phyloP scores from a whole-genome alignment of 2,329 filamentous ascomycete genomes.

The Epichloe sibirici region DNA sequence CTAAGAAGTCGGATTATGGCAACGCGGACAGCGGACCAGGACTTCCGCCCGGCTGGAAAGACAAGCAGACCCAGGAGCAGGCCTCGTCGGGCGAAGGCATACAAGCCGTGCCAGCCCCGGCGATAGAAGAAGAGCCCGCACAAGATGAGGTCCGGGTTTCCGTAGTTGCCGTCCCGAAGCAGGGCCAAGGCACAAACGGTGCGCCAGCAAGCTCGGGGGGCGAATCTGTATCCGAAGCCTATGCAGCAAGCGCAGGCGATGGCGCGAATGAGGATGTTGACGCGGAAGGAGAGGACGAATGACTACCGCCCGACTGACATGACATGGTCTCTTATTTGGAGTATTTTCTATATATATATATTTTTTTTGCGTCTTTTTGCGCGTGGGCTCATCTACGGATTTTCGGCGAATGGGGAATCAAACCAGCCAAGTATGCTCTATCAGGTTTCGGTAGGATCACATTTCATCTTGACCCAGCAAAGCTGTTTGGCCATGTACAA shows the following conservation, averaged over 20 bases:
- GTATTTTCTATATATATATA: background rate
- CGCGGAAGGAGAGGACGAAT: conserved; percentile 1
- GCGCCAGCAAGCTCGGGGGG: conserved; percentile 4
- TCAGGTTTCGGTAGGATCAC: background rate
- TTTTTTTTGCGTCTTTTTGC: background rate
- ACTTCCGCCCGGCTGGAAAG: conserved; percentile 44
- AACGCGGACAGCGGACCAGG: conserved; percentile 55
- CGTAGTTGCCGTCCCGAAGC: conserved; percentile 13
- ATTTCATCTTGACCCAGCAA: background rate
- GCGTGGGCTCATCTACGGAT: background rate
- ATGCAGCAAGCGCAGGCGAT: background rate
- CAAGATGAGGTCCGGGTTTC: conserved; percentile 23
- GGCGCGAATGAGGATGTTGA: background rate
- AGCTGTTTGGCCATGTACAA: background rate
- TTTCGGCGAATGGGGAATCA: background rate
- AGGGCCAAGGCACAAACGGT: conserved; percentile 10
- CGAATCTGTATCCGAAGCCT: background rate
- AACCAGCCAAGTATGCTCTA: background rate
- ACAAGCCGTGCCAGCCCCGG: conserved; percentile 6
- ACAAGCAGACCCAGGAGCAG: conserved; percentile 14
- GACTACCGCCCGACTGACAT: background rate
- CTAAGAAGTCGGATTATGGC: conserved; percentile 55
- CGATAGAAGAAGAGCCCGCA: conserved; percentile 14
- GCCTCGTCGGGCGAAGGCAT: conserved; percentile 8
- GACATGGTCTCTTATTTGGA: background rate